Percentiles rank a stretch among this genome's conserved stretches.
phyloP scores from a whole-genome alignment of 345 rosid species.

The Lenwebbia sp. region DNA sequence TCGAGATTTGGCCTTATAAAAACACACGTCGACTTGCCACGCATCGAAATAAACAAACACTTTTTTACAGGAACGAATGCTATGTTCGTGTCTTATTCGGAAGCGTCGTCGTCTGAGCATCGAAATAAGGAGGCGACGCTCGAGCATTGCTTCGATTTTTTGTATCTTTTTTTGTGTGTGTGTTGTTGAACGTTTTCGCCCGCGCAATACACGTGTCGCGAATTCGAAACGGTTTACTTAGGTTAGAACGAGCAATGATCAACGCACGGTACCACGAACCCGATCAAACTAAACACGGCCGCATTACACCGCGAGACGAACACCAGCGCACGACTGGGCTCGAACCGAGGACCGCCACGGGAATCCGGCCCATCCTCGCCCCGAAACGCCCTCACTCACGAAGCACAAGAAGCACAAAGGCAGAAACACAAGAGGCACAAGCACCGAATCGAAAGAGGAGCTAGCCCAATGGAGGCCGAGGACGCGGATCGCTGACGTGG shows the following conservation, averaged over 20 bases:
- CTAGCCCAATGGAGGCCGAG: neutral
- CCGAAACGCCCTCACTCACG: neutral
- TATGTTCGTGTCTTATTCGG: accelerated
- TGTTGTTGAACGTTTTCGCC: no score
- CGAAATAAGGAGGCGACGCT: neutral
- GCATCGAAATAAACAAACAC: neutral
- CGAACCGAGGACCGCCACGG: neutral
- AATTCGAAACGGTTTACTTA: neutral
- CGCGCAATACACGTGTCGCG: no score
- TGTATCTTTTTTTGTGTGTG: neutral
- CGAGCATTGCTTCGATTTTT: neutral
- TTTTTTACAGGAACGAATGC: neutral
- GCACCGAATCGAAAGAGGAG: neutral
- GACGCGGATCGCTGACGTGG: conserved; percentile 69
- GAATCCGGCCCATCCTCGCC: neutral
- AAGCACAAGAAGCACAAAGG: neutral
- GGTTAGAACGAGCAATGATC: neutral
- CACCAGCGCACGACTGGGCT: neutral
- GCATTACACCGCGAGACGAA: neutral
- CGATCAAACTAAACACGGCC: neutral
- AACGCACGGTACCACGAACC: neutral
- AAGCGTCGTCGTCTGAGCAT: accelerated
- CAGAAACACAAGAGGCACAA: neutral
- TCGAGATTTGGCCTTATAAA: neutral
- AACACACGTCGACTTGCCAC: neutral